These are phyloP conservation scores for Paraphoma sp. DNA, from an alignment of 2,329 filamentous ascomycete species.

Conservation along the genomic window DNA sequence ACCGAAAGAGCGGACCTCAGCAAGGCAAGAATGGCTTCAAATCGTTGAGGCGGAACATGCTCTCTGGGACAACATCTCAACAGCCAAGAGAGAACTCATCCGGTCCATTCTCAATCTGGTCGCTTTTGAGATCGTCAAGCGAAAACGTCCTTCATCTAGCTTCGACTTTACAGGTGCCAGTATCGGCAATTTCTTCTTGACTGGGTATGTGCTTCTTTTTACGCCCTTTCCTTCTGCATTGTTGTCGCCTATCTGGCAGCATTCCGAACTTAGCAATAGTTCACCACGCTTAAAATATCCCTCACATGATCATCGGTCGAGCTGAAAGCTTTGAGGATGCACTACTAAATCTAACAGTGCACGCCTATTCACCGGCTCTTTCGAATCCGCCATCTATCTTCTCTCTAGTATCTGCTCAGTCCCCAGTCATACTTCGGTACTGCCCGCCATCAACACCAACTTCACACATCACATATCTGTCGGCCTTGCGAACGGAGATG, in stretches of 20 bases:
- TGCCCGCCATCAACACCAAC: conserved; percentile 92
- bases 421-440: conserved; percentile 74
- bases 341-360: conserved; percentile 61
- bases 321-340: neutral
- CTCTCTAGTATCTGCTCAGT: conserved; percentile 87
- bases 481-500: conserved; percentile 74
- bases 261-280: too few species aligned
- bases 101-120: conserved; percentile 58
- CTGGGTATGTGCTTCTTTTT: conserved; percentile 48
- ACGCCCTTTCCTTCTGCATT: too few species aligned
- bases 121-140: conserved; percentile 58
- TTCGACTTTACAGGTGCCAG: conserved; percentile 60
- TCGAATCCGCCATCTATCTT: conserved; percentile 91
- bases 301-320: neutral
- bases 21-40: conserved; percentile 82
- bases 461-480: conserved; percentile 95
- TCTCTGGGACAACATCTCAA: conserved; percentile 69
- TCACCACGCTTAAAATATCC: too few species aligned
- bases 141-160: conserved; percentile 53
- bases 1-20: conserved; percentile 64
- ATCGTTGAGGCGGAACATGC: conserved; percentile 83
- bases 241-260: too few species aligned
- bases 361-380: conserved; percentile 87
- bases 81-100: conserved; percentile 60
- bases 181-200: conserved; percentile 60